Evolutionary conservation across 345 rosid species (phyloP).

Genomic region (Salix suchowensis): DNA sequence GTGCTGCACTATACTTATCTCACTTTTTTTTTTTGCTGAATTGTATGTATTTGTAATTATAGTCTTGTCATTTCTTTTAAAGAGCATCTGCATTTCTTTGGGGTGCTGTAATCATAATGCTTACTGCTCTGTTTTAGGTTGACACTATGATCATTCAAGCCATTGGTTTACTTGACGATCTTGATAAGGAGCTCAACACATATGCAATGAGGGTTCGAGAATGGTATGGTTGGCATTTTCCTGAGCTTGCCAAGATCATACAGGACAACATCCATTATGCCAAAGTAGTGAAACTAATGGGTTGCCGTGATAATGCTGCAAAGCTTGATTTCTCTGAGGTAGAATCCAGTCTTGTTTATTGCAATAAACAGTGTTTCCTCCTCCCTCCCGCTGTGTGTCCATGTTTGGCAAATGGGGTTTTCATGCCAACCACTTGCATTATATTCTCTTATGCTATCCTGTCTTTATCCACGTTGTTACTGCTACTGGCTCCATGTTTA

Average conservation of each 20-base stretch:
- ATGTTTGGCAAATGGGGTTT: not conserved
- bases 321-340: slow-evolving; percentile 88
- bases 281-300: slow-evolving; percentile 79
- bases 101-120: not conserved
- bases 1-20: not conserved
- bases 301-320: slow-evolving; percentile 70
- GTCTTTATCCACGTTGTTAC: not conserved
- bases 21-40: not conserved
- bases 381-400: not conserved
- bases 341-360: not conserved
- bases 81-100: not conserved
- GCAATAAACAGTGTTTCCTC: not conserved
- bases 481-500: not conserved
- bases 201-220: slow-evolving; percentile 91
- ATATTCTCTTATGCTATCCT: not conserved
- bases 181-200: slow-evolving; percentile 89
- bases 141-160: slow-evolving; percentile 98
- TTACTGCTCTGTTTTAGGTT: slow-evolving; percentile 41
- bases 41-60: not conserved
- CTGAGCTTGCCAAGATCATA: slow-evolving; percentile 88
- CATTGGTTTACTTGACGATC: slow-evolving; percentile 89
- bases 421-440: not conserved
- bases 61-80: not conserved
- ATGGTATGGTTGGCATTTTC: slow-evolving; percentile 99
- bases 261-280: slow-evolving; percentile 79